Conservation (phyloP, 345 rosid genomes). For the Pugionium dolabratum region DNA sequence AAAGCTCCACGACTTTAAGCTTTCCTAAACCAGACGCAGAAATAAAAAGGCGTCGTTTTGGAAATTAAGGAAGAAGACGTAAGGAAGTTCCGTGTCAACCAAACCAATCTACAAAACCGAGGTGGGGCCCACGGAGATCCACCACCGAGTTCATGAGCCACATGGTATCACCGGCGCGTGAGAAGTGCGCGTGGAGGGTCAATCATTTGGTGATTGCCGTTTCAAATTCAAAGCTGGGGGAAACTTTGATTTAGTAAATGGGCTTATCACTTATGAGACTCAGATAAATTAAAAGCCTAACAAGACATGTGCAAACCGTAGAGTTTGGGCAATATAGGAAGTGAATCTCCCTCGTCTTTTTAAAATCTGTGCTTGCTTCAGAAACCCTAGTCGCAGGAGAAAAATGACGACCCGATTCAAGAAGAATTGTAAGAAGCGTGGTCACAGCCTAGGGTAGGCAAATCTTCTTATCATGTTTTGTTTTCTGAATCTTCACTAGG, state of each 20-base stretch:
- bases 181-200: slow-evolving; percentile 10
- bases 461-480: too few relatives aligned
- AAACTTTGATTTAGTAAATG: not conserved
- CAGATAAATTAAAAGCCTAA: not conserved
- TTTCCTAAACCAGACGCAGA: slow-evolving; percentile 26
- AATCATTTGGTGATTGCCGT: slow-evolving; percentile 25
- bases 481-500: too few relatives aligned
- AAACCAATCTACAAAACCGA: slow-evolving; percentile 23
- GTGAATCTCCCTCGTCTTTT: not conserved
- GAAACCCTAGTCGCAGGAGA: slow-evolving; percentile 34
- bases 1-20: slow-evolving; percentile 18
- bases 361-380: slow-evolving; percentile 1
- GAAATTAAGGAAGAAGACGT: slow-evolving; percentile 19
- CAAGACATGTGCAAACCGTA: slow-evolving; percentile 28
- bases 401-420: not conserved
- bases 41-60: slow-evolving; percentile 23
- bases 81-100: slow-evolving; percentile 32
- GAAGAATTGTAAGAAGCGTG: too few relatives aligned
- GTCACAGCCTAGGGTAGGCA: too few relatives aligned
- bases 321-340: slow-evolving; percentile 7
- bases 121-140: slow-evolving; percentile 32
- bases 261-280: not conserved
- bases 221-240: not conserved
- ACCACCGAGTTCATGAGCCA: slow-evolving; percentile 39
- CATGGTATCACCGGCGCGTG: slow-evolving; percentile 37